phyloP scores from a whole-genome alignment of 2,329 filamentous ascomycete genomes.

The Aspergillus aculeatinus region DNA sequence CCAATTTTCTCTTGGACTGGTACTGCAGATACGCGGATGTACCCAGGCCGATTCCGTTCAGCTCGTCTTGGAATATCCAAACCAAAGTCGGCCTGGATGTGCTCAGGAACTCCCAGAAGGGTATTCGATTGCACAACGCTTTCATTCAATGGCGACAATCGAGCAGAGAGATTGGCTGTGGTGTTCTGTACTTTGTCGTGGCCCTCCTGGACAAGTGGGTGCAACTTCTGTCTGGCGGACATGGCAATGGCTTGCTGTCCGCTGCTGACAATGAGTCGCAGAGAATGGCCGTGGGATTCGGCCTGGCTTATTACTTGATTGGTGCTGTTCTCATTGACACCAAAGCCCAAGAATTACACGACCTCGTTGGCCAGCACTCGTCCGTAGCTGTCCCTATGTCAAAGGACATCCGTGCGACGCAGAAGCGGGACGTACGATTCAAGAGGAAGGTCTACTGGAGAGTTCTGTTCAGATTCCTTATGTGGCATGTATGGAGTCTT shows the following conservation, averaged over 20 bases:
- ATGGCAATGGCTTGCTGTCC: conserved; percentile 40
- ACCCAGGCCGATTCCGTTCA: conserved; percentile 54
- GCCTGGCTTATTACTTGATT: conserved; percentile 58
- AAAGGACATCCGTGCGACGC: conserved; percentile 45
- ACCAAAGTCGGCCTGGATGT: conserved; percentile 55
- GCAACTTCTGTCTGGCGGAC: conserved; percentile 47
- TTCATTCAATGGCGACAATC: conserved; percentile 61
- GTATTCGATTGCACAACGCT: conserved; percentile 55
- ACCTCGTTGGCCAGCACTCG: conserved; percentile 43
- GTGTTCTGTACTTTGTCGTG: conserved; percentile 55
- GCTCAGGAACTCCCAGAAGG: conserved; percentile 54
- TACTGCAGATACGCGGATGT: conserved; percentile 51
- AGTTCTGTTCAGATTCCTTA: conserved; percentile 50
- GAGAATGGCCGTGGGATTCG: conserved; percentile 53
- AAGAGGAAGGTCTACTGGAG: conserved; percentile 53
- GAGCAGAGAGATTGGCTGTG: conserved; percentile 55
- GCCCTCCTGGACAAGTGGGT: conserved; percentile 59
- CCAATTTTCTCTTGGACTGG: conserved; percentile 56
- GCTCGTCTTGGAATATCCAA: conserved; percentile 59
- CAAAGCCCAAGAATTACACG: conserved; percentile 54
- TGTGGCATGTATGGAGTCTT: conserved; percentile 55
- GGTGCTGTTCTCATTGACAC: conserved; percentile 58
- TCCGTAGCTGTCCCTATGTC: conserved; percentile 43
- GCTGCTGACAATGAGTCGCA: conserved; percentile 36
- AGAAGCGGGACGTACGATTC: conserved; percentile 47